Conservation (phyloP, 2,329 filamentous ascomycete genomes). For the Ploettnerulaceae sp. region DNA sequence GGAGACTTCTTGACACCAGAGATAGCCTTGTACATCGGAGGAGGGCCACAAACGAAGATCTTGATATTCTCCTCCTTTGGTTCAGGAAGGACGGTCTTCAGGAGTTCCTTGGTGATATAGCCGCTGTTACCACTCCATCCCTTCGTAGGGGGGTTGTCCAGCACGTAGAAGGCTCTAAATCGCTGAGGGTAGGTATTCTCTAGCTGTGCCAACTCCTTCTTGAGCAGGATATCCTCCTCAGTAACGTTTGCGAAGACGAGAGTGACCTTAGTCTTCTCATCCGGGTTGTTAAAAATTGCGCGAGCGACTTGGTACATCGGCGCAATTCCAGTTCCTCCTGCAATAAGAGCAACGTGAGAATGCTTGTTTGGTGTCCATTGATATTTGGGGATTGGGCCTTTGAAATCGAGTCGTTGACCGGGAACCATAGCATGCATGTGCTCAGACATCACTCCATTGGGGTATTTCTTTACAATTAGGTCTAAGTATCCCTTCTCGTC, state of each 20-base stretch:
- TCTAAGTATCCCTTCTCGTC: conserved; percentile 77
- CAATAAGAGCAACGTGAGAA: conserved; percentile 77
- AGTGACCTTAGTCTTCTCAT: conserved; percentile 96
- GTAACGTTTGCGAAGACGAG: conserved; percentile 87
- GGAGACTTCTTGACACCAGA: conserved; percentile 87
- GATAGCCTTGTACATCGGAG: conserved; percentile 88
- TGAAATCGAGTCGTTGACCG: conserved; percentile 81
- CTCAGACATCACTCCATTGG: conserved; percentile 83
- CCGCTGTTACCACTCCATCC: conserved; percentile 74
- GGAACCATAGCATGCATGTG: conserved; percentile 80
- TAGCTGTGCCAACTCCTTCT: conserved; percentile 75
- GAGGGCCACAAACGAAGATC: conserved; percentile 92
- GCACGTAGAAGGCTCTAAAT: conserved; percentile 91
- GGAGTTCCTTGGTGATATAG: conserved; percentile 80
- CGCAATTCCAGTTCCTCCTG: conserved; percentile 95
- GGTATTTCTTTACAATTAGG: conserved; percentile 88
- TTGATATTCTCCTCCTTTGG: conserved; percentile 91
- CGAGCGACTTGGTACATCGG: conserved; percentile 96
- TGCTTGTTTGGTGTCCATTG: conserved; percentile 88
- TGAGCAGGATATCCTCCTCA: conserved; percentile 88
- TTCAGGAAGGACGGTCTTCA: conserved; percentile 93
- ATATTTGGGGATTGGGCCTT: conserved; percentile 95
- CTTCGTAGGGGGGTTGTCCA: conserved; percentile 73
- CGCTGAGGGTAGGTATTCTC: conserved; percentile 95
- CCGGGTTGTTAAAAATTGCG: conserved; percentile 90